Base-by-base conservation (phyloP, 83 land plant species). In the Thuja plicata region DNA sequence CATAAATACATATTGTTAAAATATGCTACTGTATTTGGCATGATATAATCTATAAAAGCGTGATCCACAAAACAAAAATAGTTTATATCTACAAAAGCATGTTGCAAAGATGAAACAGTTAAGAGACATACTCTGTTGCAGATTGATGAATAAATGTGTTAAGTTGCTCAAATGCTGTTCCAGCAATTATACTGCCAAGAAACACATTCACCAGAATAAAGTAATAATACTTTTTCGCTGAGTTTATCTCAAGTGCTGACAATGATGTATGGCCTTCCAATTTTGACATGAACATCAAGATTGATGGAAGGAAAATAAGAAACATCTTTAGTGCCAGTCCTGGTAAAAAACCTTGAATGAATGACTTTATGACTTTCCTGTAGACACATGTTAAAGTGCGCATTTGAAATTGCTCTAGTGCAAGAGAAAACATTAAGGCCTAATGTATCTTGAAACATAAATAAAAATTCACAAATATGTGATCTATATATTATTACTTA, bases 271-370 rank as follows among this genome's bases (percentile, higher is more conserved):
- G 90, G 34, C 98, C 97, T 91, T 98, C 99, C 89, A 98, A 89
- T 60, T 94, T 96, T 12, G 99, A 96, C 95, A 98, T 93, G 5
- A 98, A 17, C 97, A 96, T 97, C 93, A 98, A 90, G 80, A 98
- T 92, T 9, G 92, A 86, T 37, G 99, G 99, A 34, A 98, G 91
- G n/a, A 98, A 66, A 32, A 95, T 91, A 79, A 98, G 97, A 86
- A 97, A 98, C 40, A 97, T 50, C 93, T 97, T 98, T 91, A 97
- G 88, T 17, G 91, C 95, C 86, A 98, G 91, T 37, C 99, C 99
- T 60, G 99, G 99, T 34, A 98, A 91, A 89, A 98, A 92, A 54
- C 99, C 99, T 93, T 96, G 98, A 48, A 98, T 92, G 37, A 98
- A 85, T 79, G 98, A 92, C 88, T 93, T 96, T 55, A 97, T 89